These are phyloP conservation scores for Thalassiosira sp. DNA, from an alignment of 352 stramenopile species.

Conservation along the genomic window DNA sequence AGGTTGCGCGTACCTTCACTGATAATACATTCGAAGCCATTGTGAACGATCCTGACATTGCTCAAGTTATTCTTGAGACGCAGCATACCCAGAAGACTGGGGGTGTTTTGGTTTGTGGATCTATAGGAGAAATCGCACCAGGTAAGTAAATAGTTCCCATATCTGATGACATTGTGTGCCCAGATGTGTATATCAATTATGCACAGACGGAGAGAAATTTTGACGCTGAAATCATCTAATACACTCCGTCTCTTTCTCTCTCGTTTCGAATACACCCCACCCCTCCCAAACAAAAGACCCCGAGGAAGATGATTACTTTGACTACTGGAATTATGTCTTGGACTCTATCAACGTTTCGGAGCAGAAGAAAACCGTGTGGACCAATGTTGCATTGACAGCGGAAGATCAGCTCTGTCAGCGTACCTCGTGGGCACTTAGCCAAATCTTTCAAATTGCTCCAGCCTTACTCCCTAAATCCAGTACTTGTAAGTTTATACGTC, in stretches of 20 bases:
- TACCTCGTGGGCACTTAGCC: conserved; percentile 59
- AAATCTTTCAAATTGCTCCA: conserved; percentile 60
- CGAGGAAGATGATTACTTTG: conserved; percentile 42
- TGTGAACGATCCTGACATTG: conserved; percentile 32
- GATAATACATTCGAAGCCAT: conserved; percentile 24
- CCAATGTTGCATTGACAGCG: conserved; percentile 45
- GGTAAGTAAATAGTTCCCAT: no score
- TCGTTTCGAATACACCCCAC: not conserved
- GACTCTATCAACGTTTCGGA: conserved; percentile 25
- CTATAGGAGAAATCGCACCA: conserved; percentile 28
- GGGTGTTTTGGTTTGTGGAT: conserved; percentile 47
- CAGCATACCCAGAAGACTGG: conserved; percentile 14
- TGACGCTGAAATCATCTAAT: no score
- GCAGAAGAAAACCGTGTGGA: conserved; percentile 58
- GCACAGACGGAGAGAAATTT: no score
- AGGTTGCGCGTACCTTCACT: conserved; percentile 28
- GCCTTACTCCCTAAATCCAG: conserved; percentile 8
- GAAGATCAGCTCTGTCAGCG: conserved; percentile 65
- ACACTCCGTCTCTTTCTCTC: no score
- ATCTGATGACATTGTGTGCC: no score
- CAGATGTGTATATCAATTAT: not conserved
- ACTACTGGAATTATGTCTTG: conserved; percentile 45
- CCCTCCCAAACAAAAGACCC: not conserved
- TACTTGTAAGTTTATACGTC: not conserved
- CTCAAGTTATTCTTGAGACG: conserved; percentile 27